A percentile compares a stretch with the other conserved stretches of the same genome.
These are phyloP conservation scores for Aphanomyces stellatus DNA, from an alignment of 352 stramenopile genomes.

Conservation along the genomic window DNA sequence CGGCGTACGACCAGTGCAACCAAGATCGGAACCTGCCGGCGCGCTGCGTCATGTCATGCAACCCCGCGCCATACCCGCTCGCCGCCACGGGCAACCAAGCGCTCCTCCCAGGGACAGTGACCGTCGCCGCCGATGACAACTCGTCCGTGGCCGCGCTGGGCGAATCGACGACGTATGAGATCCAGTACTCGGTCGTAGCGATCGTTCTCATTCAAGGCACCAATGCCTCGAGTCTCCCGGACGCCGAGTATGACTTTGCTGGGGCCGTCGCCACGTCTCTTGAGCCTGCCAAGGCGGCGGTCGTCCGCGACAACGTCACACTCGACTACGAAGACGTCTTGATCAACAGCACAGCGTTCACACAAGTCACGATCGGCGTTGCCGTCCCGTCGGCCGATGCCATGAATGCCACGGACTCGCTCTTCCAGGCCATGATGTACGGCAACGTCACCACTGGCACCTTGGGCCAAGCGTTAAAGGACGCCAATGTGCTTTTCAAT, in stretches of 20 bases:
- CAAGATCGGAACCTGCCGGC: neutral
- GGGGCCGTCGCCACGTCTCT: neutral
- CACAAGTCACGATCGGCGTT: conserved; percentile 3
- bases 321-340: neutral
- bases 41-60: conserved; percentile 13
- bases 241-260: conserved; percentile 8
- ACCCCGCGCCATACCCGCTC: conserved; percentile 1
- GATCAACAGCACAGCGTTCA: conserved; percentile 12
- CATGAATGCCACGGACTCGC: conserved; percentile 1
- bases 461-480: neutral
- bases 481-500: conserved; percentile 1
- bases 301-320: neutral
- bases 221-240: neutral
- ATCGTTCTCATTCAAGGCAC: conserved; percentile 7
- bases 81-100: neutral
- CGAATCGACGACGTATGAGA: neutral
- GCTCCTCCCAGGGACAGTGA: neutral
- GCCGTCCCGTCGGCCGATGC: neutral
- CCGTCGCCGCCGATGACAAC: neutral
- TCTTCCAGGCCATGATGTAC: conserved; percentile 7
- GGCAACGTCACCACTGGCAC: neutral
- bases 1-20: conserved; percentile 11
- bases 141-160: neutral
- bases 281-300: neutral
- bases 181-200: conserved; percentile 1